Evolutionary conservation across 805 yeast genomes (phyloP).

Genomic region (Candida glaebosa): DNA sequence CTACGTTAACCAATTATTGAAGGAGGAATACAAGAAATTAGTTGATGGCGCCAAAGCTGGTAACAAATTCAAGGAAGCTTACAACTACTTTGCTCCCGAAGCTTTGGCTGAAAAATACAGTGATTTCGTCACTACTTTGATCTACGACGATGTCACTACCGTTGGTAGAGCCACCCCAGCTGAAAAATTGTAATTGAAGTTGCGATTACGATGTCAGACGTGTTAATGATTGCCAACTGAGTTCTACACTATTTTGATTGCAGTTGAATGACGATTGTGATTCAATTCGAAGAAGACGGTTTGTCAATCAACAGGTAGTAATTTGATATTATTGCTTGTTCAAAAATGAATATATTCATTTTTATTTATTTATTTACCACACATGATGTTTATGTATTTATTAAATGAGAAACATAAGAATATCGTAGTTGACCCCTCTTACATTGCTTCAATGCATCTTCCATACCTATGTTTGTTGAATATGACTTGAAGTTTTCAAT

Average conservation of each 20-base stretch:
- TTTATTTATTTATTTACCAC: background rate
- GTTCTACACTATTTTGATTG: too few species aligned
- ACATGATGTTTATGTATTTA: conserved; percentile 1
- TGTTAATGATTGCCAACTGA: too few species aligned
- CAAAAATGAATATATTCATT: too few species aligned
- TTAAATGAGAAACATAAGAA: background rate
- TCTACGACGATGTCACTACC: conserved; percentile 70
- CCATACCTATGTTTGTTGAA: too few species aligned
- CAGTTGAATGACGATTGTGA: too few species aligned
- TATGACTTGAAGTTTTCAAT: too few species aligned
- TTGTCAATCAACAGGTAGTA: background rate
- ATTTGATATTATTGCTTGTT: conserved; percentile 2
- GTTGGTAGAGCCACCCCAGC: conserved; percentile 41
- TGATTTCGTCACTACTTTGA: conserved; percentile 72
- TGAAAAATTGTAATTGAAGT: conserved; percentile 35
- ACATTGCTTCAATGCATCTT: too few species aligned
- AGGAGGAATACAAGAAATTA: conserved; percentile 58
- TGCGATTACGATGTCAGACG: conserved; percentile 3
- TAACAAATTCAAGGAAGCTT: conserved; percentile 68
- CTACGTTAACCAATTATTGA: conserved; percentile 52
- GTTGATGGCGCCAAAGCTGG: conserved; percentile 47
- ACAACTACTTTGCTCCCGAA: conserved; percentile 68
- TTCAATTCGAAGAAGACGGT: too few species aligned
- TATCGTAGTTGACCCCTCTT: background rate
- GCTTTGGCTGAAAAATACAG: conserved; percentile 68